These are phyloP conservation scores for Suillus paluster DNA, from an alignment of 768 basidiomycete genomes.

Conservation along the genomic window DNA sequence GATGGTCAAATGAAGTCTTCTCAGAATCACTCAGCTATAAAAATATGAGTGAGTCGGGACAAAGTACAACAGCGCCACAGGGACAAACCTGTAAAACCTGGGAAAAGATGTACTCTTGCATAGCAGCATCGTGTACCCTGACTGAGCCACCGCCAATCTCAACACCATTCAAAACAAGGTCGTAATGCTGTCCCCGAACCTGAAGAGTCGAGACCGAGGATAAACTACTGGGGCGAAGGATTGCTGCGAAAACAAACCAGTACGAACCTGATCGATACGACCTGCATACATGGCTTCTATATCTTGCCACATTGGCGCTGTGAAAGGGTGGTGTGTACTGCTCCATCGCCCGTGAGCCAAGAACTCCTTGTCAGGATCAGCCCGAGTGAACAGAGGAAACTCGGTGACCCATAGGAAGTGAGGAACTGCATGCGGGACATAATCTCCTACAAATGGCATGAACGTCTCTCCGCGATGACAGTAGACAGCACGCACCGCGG, in stretches of 20 bases:
- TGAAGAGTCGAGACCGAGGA: conserved; percentile 33
- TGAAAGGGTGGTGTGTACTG: conserved; percentile 95
- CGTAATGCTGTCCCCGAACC: conserved; percentile 96
- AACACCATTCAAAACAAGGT: conserved; percentile 90
- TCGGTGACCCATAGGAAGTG: conserved; percentile 97
- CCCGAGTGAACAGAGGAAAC: conserved; percentile 89
- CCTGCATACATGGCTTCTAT: conserved; percentile 76
- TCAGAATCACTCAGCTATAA: conserved; percentile 74
- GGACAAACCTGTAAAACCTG: conserved; percentile 72
- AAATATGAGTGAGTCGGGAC: conserved; percentile 14
- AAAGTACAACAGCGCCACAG: conserved; percentile 15
- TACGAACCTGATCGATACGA: conserved; percentile 57
- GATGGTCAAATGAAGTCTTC: conserved; percentile 76
- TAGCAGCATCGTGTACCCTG: conserved; percentile 83
- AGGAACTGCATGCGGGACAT: conserved; percentile 58
- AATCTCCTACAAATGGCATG: conserved; percentile 50
- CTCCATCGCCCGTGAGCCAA: conserved; percentile 89
- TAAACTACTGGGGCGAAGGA: conserved; percentile 5
- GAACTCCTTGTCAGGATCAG: conserved; percentile 87
- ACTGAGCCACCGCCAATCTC: conserved; percentile 96
- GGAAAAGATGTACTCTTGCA: conserved; percentile 85
- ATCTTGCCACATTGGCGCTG: conserved; percentile 93
- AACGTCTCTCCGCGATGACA: conserved; percentile 8
- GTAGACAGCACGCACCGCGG: conserved; percentile 51
- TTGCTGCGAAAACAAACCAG: conserved; percentile 2